Conservation (phyloP, 2,329 filamentous ascomycete species). For the Exophiala lecanii-corni region DNA sequence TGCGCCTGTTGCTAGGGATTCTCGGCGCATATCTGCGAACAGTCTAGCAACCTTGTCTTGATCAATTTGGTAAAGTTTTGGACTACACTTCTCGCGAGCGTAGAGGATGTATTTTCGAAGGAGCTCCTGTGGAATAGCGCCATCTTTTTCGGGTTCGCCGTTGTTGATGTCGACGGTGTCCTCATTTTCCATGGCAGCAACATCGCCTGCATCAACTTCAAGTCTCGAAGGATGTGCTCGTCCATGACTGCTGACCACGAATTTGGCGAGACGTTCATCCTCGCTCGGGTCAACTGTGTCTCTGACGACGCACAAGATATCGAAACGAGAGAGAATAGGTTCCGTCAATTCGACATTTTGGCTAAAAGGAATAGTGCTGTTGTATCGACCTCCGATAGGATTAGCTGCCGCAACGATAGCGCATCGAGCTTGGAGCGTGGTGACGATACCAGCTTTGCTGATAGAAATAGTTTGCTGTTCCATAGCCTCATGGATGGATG, state of each 20-base stretch:
- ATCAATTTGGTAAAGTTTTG: slow-evolving; percentile 95
- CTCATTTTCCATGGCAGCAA: slow-evolving; percentile 60
- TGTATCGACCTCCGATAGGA: slow-evolving; percentile 92
- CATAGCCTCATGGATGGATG: slow-evolving; percentile 99
- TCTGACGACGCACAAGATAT: slow-evolving; percentile 91
- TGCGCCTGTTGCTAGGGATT: slow-evolving; percentile 87
- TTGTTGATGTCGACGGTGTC: slow-evolving; percentile 39
- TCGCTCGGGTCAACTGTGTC: slow-evolving; percentile 90
- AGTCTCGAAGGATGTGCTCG: slow-evolving; percentile 72
- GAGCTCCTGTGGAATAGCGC: slow-evolving; percentile 83
- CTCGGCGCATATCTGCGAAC: slow-evolving; percentile 93
- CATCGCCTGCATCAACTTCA: slow-evolving; percentile 41
- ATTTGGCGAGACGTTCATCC: slow-evolving; percentile 87
- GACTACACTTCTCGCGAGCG: slow-evolving; percentile 78
- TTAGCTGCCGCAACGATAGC: slow-evolving; percentile 96
- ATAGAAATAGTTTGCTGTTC: slow-evolving; percentile 99
- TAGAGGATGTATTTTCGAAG: slow-evolving; percentile 96
- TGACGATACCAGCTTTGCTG: slow-evolving; percentile 97
- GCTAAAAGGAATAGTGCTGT: slow-evolving; percentile 90
- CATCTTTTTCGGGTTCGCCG: slow-evolving; percentile 50
- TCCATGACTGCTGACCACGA: slow-evolving; percentile 91
- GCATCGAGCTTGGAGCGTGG: slow-evolving; percentile 90
- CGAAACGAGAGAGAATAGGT: slow-evolving; percentile 95
- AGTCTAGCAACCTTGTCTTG: slow-evolving; percentile 93
- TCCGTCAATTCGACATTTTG: slow-evolving; percentile 96